A percentile compares a stretch with the other conserved stretches of the same genome.
Conservation (phyloP, 345 rosid species). For the Salix purpurea region DNA sequence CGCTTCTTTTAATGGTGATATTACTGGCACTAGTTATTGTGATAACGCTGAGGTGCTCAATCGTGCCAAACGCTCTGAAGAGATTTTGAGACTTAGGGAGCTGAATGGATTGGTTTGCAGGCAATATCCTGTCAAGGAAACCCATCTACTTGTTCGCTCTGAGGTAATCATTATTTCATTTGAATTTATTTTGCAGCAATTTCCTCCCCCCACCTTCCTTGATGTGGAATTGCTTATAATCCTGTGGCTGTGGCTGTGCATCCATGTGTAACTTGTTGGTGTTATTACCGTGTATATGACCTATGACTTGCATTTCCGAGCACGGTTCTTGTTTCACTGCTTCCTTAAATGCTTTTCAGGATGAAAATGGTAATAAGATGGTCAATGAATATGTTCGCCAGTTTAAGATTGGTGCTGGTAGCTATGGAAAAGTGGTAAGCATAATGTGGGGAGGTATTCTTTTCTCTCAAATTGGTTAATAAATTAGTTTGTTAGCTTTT, state of each 20-base stretch:
- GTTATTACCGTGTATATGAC: neutral
- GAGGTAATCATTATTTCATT: conserved; percentile 44
- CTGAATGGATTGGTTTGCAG: conserved; percentile 79
- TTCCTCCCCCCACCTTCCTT: too few relatives aligned
- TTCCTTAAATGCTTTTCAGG: conserved; percentile 42
- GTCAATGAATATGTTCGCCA: conserved; percentile 84
- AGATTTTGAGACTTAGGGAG: conserved; percentile 63
- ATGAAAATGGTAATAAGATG: conserved; percentile 85
- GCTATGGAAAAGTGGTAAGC: conserved; percentile 99
- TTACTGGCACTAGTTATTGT: conserved; percentile 45
- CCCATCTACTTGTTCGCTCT: conserved; percentile 66
- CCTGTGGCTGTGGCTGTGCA: too few relatives aligned
- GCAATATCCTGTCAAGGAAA: conserved; percentile 85
- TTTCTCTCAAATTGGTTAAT: conserved; percentile 6
- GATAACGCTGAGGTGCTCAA: conserved; percentile 45
- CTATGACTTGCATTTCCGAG: neutral
- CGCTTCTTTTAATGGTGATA: conserved; percentile 50
- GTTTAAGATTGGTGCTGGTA: conserved; percentile 86
- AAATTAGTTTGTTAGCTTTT: conserved; percentile 7
- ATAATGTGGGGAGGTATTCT: conserved; percentile 2
- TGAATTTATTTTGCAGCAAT: neutral
- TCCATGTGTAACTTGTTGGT: neutral
- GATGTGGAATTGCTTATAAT: neutral
- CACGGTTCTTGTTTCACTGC: conserved; percentile 1
- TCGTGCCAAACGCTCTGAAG: conserved; percentile 59